Base-by-base conservation (phyloP, 352 stramenopile genomes). In the Globisporangium barbulae region DNA sequence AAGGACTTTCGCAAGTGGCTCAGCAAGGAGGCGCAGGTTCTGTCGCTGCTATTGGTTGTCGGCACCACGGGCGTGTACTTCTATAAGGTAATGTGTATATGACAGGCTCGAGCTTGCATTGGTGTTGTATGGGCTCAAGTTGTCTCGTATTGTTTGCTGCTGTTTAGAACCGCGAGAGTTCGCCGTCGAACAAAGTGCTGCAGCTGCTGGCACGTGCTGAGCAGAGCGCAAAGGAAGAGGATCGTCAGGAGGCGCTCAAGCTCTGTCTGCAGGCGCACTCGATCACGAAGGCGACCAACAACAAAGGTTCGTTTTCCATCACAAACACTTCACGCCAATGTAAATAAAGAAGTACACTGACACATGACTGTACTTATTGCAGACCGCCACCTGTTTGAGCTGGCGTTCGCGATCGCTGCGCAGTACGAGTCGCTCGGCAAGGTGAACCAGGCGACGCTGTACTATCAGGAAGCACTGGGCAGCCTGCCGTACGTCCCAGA, bases 361-460 rank as follows among this genome's bases (percentile, higher is more conserved):
- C 12, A 45, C 13, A 45, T 13, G 39, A 19, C 39, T n/a, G 39
- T 45, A 19, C 39, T 45, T n/a, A 19, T 22, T 21, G 8, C 67
- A 93, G 85, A 94, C 66, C 80, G 78, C 0, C 85, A 92, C 56
- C 74, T 92, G 72, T 91, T 92, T 50, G 81, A 91, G 66, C 54
- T 94, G 15, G 81, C 83, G 22, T 92, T 94, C 44, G 64, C 77
- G 10, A 89, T 94, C 35, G 83, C 85, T 21, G 83, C 85, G 28
- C 85, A 92, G 69, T 91, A 88, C 61, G 83, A 92, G 59, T 70
- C 79, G 19, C 59, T 91, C 30, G 69, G 59, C 13, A 76, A 76
- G 35, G 62, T 64, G 6, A 62, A 63, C 2, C 69, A 72, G 42
- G 83, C 85, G 12, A 88, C 74, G 13, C 78, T 73, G 42, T 91